phyloP scores from a whole-genome alignment of 1,284 basidiomycete genomes.

The Singerocomus rubriflavus region DNA sequence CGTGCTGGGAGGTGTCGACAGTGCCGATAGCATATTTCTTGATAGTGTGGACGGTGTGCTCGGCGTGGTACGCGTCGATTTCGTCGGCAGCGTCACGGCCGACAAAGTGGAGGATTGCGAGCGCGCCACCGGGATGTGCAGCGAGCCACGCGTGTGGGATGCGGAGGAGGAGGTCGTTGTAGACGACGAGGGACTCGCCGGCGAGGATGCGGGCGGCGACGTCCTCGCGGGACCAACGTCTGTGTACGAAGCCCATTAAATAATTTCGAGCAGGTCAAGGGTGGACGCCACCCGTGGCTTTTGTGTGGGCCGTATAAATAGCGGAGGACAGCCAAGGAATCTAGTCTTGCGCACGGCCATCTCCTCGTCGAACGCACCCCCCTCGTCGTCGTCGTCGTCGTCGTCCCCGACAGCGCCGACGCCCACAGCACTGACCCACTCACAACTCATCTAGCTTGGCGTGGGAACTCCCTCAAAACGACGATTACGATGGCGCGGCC shows the following conservation, averaged over 20 bases:
- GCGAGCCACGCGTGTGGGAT: conserved; percentile 83
- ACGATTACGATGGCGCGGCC: conserved; percentile 23
- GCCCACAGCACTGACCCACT: not conserved
- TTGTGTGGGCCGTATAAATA: conserved; percentile 28
- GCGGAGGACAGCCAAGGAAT: not conserved
- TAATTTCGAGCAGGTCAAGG: not conserved
- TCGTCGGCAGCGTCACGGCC: conserved; percentile 96
- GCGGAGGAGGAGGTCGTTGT: conserved; percentile 73
- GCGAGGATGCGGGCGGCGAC: conserved; percentile 69
- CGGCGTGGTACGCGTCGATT: conserved; percentile 88
- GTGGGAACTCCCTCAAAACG: conserved; percentile 22
- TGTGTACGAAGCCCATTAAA: conserved; percentile 29
- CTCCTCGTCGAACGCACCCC: conserved; percentile 7
- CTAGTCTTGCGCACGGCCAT: not conserved
- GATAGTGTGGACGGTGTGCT: conserved; percentile 64
- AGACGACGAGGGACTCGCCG: conserved; percentile 81
- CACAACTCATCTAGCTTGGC: conserved; percentile 1
- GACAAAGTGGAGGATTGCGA: conserved; percentile 93
- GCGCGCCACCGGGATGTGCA: conserved; percentile 86
- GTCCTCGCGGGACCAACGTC: conserved; percentile 50
- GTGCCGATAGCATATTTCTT: conserved; percentile 72
- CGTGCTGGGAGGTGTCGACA: conserved; percentile 54
- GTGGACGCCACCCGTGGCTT: conserved; percentile 1
- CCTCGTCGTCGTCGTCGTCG: no score
- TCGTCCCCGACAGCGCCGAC: conserved; percentile 13